Base-by-base conservation (phyloP, 305 asterid species). In the Fraxinus latifolia region DNA sequence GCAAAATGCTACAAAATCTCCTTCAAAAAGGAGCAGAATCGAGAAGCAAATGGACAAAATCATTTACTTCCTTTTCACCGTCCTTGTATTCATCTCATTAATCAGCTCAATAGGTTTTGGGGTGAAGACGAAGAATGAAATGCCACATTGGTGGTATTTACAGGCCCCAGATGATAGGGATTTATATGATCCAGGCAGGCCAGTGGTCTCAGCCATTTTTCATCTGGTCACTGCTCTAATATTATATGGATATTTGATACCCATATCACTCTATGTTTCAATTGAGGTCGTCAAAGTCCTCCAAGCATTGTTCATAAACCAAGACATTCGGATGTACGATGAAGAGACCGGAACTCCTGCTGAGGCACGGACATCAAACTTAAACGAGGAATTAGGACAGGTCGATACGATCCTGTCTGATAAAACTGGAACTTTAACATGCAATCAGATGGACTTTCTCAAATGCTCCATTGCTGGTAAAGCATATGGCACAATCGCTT, bases 251-350 rank as follows among this genome's bases (percentile, higher is more conserved):
- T 91, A 91, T 84, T 84, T 91, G 88, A 90, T 91, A 74, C 95
- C 95, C 8, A 91, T 91, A 83, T 91, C 95, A 62, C 95, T 91
- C 27, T 91, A 91, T 74, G 95, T 91, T 81, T 91, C 95, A 1
- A 91, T 91, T 71, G 95, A 91, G 85, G 90, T 90, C 19, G 95
- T 91, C n/a, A 91, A 91, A 84, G 92, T 91, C 84, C 93, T 91
- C 42, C 95, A 91, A 82, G 93, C 95, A 14, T 78, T 86, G 14
- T 88, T 91, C 83, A 91, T 91, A 31, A 91, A 91, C 88, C 85
- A 80, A 80, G 95, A 91, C 81, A 80, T 91, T 84, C 82, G 86
- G 23, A 89, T 91, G 95, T 91, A 87, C 32, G 93, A 91, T 77
- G 93, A 90, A 78, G 92, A 88, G 82, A 87, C 83, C 6, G 92